Conservation (phyloP, 768 basidiomycete genomes). For the Brasilioporus rufonigricans region DNA sequence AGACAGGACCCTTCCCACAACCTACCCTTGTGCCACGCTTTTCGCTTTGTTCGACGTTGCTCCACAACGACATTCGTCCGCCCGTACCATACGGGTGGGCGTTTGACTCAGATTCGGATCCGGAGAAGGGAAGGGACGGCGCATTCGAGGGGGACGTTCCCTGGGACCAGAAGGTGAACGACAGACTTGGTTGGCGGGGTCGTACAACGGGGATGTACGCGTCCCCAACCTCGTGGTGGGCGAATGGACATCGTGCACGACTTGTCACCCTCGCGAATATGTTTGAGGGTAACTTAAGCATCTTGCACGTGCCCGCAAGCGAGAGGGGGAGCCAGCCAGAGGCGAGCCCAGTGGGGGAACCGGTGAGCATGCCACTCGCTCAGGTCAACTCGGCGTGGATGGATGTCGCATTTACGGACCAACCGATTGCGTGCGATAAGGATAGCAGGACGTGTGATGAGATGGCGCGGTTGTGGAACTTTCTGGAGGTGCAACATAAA, state of each 20-base stretch:
- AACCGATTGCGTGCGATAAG: conserved; percentile 41
- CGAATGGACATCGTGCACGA: conserved; percentile 46
- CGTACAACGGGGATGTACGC: conserved; percentile 52
- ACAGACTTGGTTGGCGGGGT: conserved; percentile 70
- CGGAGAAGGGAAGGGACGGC: neutral
- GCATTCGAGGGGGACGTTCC: conserved; percentile 48
- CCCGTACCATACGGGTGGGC: conserved; percentile 49
- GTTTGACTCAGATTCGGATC: conserved; percentile 32
- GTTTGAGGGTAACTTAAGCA: conserved; percentile 35
- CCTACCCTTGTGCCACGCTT: conserved; percentile 48
- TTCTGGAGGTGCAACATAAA: conserved; percentile 41
- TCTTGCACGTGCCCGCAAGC: conserved; percentile 35
- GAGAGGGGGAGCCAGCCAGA: conserved; percentile 10
- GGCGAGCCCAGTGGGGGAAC: conserved; percentile 35
- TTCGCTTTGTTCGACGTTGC: conserved; percentile 44
- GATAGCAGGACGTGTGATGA: conserved; percentile 35
- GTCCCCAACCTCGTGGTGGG: conserved; percentile 42
- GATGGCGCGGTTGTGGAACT: conserved; percentile 49
- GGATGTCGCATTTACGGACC: conserved; percentile 57
- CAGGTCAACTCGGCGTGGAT: conserved; percentile 52
- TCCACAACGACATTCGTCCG: conserved; percentile 58
- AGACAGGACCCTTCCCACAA: conserved; percentile 45
- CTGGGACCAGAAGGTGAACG: conserved; percentile 63
- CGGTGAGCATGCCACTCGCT: conserved; percentile 34
- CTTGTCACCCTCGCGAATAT: conserved; percentile 45